Evolutionary conservation across 2,329 filamentous ascomycete genomes (phyloP).

Genomic region (Ophioceras dolichostomum): DNA sequence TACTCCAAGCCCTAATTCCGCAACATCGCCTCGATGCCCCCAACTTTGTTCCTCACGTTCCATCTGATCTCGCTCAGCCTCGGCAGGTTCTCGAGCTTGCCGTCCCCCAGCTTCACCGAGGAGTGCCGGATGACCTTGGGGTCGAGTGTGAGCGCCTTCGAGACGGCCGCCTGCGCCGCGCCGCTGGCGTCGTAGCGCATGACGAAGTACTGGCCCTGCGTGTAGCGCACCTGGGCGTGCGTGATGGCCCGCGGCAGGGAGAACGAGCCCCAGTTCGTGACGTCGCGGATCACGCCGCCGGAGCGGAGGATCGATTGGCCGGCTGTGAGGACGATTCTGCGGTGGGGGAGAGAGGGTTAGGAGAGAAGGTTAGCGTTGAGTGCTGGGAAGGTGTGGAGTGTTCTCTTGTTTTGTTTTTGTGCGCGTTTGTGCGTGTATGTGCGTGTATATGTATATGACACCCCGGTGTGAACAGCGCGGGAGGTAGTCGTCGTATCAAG

Average conservation of each 20-base stretch:
- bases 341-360: constrained; percentile 3
- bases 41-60: constrained; percentile 23
- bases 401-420: neutral
- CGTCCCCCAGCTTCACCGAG: constrained; percentile 75
- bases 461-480: no score
- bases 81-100: constrained; percentile 62
- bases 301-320: constrained; percentile 72
- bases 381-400: neutral
- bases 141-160: constrained; percentile 68
- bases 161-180: constrained; percentile 60
- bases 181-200: constrained; percentile 85
- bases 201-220: constrained; percentile 88
- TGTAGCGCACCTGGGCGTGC: constrained; percentile 73
- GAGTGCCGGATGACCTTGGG: constrained; percentile 81
- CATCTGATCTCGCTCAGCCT: constrained; percentile 38
- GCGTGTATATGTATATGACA: no score
- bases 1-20: no score
- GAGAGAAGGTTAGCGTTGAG: constrained; percentile 2
- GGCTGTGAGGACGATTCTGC: constrained; percentile 75
- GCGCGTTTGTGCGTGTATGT: no score
- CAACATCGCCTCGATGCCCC: neutral
- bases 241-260: constrained; percentile 68
- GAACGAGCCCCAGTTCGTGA: constrained; percentile 93
- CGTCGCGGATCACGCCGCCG: constrained; percentile 81
- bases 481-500: neutral